Conservation (phyloP, 2,329 filamentous ascomycete species). For the Sclerotinia glacialis region DNA sequence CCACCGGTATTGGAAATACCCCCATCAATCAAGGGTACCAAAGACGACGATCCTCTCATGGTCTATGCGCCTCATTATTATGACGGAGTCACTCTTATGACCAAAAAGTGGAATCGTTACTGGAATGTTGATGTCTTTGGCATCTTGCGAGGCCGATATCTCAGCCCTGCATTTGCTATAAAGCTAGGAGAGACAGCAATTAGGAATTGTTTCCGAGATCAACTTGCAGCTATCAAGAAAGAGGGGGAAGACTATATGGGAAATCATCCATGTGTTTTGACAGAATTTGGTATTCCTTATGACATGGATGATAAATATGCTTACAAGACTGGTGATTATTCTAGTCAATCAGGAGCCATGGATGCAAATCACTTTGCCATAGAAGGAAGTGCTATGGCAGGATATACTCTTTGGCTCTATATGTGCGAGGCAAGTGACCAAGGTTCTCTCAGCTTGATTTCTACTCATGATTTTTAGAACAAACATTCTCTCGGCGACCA, state of each 20-base stretch:
- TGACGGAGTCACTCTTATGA: constrained; percentile 93
- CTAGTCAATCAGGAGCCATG: constrained; percentile 85
- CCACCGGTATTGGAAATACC: constrained; percentile 90
- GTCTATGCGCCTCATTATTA: constrained; percentile 96
- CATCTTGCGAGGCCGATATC: constrained; percentile 82
- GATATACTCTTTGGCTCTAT: constrained; percentile 89
- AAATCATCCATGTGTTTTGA: constrained; percentile 82
- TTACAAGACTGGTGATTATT: constrained; percentile 93
- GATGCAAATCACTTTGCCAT: constrained; percentile 95
- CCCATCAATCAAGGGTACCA: constrained; percentile 79
- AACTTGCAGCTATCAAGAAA: constrained; percentile 75
- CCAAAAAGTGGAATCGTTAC: constrained; percentile 96
- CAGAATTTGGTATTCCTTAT: constrained; percentile 96
- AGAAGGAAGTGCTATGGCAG: constrained; percentile 78
- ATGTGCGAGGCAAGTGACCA: constrained; percentile 58
- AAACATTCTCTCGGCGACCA: constrained; percentile 85
- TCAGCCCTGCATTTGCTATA: constrained; percentile 85
- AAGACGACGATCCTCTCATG: constrained; percentile 85
- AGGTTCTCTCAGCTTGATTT: not conserved
- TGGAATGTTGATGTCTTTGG: constrained; percentile 98
- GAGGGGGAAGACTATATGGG: constrained; percentile 90
- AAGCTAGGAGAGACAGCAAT: constrained; percentile 92
- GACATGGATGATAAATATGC: constrained; percentile 98
- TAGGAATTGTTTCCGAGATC: constrained; percentile 86
- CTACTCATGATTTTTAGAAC: constrained; percentile 54